phyloP scores from a whole-genome alignment of 2,329 filamentous ascomycete genomes.

The Orbilia blumenaviensis region DNA sequence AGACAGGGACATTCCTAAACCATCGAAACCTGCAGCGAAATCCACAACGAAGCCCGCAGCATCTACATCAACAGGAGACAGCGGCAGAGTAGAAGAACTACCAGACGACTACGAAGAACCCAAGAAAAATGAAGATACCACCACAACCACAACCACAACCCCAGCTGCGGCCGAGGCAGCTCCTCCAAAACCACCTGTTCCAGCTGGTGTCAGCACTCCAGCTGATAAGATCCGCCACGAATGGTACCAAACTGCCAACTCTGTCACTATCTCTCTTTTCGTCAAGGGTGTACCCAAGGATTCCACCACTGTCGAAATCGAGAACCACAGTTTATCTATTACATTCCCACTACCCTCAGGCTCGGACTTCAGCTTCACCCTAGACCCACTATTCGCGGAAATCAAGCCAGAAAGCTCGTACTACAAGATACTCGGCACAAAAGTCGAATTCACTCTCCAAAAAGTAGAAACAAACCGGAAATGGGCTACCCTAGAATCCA shows the following conservation, averaged over 20 bases:
- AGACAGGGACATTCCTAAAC: conserved; percentile 60
- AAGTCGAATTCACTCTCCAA: conserved; percentile 78
- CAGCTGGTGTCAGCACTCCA: conserved; percentile 60
- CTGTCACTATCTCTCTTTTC: conserved; percentile 70
- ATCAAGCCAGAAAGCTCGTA: conserved; percentile 72
- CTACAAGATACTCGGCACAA: conserved; percentile 75
- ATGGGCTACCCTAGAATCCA: conserved; percentile 71
- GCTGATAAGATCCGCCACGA: conserved; percentile 72
- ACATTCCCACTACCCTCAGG: conserved; percentile 68
- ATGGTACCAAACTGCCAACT: conserved; percentile 72
- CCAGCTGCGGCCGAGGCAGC: conserved; percentile 56
- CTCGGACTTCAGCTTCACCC: conserved; percentile 71
- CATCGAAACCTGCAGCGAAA: conserved; percentile 60
- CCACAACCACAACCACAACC: conserved; percentile 17
- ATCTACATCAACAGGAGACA: conserved; percentile 34
- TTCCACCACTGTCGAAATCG: conserved; percentile 64
- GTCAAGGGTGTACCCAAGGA: conserved; percentile 72
- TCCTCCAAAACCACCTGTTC: not conserved
- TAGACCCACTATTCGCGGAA: conserved; percentile 69
- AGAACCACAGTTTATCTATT: conserved; percentile 51
- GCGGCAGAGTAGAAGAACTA: conserved; percentile 37
- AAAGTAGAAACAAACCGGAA: conserved; percentile 73
- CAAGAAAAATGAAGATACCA: conserved; percentile 18
- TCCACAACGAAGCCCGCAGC: not conserved
- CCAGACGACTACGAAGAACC: conserved; percentile 48